Evolutionary conservation across 805 yeast genomes (phyloP).

Genomic region (Brettanomyces sp.): DNA sequence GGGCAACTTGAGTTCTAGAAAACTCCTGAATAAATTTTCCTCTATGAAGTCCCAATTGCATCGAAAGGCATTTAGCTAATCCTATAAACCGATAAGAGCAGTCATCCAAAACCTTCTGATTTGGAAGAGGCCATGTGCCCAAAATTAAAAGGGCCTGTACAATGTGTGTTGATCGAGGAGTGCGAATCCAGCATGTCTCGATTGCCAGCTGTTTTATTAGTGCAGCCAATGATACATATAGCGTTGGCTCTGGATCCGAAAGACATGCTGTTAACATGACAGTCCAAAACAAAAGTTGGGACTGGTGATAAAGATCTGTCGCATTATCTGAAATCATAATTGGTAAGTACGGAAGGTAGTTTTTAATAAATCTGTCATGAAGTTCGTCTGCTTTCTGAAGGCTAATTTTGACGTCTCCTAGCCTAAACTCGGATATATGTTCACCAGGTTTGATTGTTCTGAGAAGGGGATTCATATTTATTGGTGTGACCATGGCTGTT

Average conservation of each 20-base stretch:
- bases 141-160: conserved; percentile 83
- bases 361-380: conserved; percentile 57
- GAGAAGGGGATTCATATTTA: conserved; percentile 11
- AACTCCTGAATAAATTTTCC: conserved; percentile 89
- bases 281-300: conserved; percentile 83
- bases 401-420: conserved; percentile 69
- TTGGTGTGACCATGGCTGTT: conserved; percentile 10
- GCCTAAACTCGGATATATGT: conserved; percentile 49
- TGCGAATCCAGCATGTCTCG: conserved; percentile 86
- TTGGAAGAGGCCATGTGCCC: conserved; percentile 88
- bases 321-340: conserved; percentile 65
- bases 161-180: conserved; percentile 90
- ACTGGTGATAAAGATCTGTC: conserved; percentile 69
- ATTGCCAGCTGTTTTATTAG: conserved; percentile 80
- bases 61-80: conserved; percentile 72
- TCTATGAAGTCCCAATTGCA: conserved; percentile 83
- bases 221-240: conserved; percentile 67
- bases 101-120: conserved; percentile 85
- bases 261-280: conserved; percentile 79
- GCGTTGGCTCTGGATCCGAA: conserved; percentile 78
- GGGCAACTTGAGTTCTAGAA: conserved; percentile 77
- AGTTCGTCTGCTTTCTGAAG: conserved; percentile 60
- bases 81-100: conserved; percentile 85
- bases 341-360: conserved; percentile 71
- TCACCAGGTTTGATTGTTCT: conserved; percentile 16